These are phyloP conservation scores for Phlyctochytrium bullatum DNA, from an alignment of 192 early-diverging fungal species.

Conservation along the genomic window DNA sequence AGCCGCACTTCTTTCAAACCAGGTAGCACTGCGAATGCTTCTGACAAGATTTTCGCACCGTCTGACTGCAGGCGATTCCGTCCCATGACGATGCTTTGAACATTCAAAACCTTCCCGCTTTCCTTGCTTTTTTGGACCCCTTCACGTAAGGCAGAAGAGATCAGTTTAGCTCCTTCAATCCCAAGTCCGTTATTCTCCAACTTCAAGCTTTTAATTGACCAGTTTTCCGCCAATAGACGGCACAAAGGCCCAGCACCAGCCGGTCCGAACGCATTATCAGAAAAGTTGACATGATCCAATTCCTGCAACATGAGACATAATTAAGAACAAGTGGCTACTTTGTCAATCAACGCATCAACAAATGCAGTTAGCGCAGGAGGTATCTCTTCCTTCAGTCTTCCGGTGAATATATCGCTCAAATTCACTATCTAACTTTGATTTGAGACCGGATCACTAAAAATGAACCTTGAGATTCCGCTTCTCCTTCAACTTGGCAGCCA, in stretches of 20 bases:
- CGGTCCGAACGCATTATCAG: conserved; percentile 98
- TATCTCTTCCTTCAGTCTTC: conserved; percentile 87
- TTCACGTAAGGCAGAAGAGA: conserved; percentile 78
- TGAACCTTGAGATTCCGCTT: conserved; percentile 72
- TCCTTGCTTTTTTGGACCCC: conserved; percentile 68
- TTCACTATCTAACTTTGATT: conserved; percentile 64
- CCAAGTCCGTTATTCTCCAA: conserved; percentile 98
- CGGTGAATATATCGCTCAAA: conserved; percentile 91
- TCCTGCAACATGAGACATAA: conserved; percentile 8
- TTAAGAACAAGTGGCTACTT: conserved; percentile 27
- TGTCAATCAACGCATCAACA: conserved; percentile 78
- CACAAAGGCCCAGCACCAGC: conserved; percentile 86
- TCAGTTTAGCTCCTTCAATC: conserved; percentile 76
- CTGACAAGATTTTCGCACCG: conserved; percentile 70
- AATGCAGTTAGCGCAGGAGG: conserved; percentile 78
- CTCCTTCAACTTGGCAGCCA: conserved; percentile 68
- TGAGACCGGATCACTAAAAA: conserved; percentile 7
- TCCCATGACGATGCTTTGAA: conserved; percentile 83
- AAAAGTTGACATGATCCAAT: conserved; percentile 72
- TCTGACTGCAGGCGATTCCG: conserved; percentile 92
- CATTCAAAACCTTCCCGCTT: conserved; percentile 60
- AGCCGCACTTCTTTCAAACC: conserved; percentile 80
- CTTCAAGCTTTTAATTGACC: conserved; percentile 76
- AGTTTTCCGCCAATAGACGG: conserved; percentile 78
- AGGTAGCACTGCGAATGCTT: conserved; percentile 76